Base-by-base conservation (phyloP, 352 stramenopile genomes). In the Pythium diclinum region DNA sequence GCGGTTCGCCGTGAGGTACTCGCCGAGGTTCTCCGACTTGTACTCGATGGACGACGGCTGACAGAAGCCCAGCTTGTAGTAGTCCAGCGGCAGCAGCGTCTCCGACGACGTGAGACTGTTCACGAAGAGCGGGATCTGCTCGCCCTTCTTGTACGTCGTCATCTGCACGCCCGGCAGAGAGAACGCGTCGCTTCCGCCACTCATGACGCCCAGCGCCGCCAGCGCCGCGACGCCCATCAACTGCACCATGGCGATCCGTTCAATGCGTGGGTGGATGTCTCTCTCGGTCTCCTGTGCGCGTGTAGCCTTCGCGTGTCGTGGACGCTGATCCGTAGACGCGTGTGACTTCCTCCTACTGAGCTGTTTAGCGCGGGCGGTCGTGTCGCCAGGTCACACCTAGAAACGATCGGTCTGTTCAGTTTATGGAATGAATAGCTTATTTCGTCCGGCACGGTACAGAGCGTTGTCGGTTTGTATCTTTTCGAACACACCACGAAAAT, bases 11-110 rank as follows among this genome's bases (percentile, higher is more conserved):
- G 91, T 96, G 51, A 99, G 79, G 66, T 99, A 98, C 78, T 99
- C 97, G 54, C 98, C 98, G 53, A 99, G 78, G 73, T 99, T 99
- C 77, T 99, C 97, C 56, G 92, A 97, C 48, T 98, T 97, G 83
- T 98, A 97, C 77, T 98, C 89, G 23, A 95, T 94, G 57, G 92
- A 85, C 53, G 90, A 71, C 0, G 95, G 92, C 78, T 92, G 84
- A 69, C 97, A 99, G 73, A 99, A 98, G 33, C 95, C 95, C 42
- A 99, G 78, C 66, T 94, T 96, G 85, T 99, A 99, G 81, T 99
- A 99, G 61, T 99, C 96, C 47, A 98, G 83, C 28, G 97, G 97
- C 64, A 99, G 81, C 64, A 98, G 83, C 48, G 96, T 99, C 73
- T 99, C 96, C 32, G 82, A 79, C 25, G 92, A 98, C 73, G 87